Base-by-base conservation (phyloP, 768 basidiomycete species). In the Naganishia onofrii region DNA sequence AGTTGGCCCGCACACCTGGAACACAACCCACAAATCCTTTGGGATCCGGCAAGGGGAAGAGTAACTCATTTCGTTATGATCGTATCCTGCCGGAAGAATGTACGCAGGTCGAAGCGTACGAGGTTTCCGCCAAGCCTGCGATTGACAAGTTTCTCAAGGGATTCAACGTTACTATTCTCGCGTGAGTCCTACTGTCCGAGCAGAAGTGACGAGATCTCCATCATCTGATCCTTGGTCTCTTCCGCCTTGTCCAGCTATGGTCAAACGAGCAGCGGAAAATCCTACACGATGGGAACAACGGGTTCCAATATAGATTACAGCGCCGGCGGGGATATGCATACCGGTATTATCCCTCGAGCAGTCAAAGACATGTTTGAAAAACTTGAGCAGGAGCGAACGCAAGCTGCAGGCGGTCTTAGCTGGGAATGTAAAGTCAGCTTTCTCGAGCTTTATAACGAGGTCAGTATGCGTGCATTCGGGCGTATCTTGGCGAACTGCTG, bases 381-480 rank as follows among this genome's bases (percentile, higher is more conserved):
- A 55, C 89, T 90, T 53, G 87, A 86, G 76, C 87, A 90, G 79
- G 83, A 89, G 87, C 82, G 89, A 88, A 77, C 89, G 88, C 78
- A 88, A 31, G 72, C 74, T 34, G 81, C 91, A 34, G 87, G 84
- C 44, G 84, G 84, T 71, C 82, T 87, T 51, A 74, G 72, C 29
- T 95, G 90, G 92, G 89, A 85, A 76, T 79, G 74, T 69, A 75
- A 76, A 51, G 70, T 90, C 63, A 93, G 91, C 28, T 99, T 95
- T 84, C 88, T 99, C 73, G 96, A 99, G 85, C 87, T 99, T 66
- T 98, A 99, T 83, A 98, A 99, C 82, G 96, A 99, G 67, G 74
- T 72, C 48, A 53, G 74, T 68, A 51, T 42, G 12, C 15, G 1
- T 34, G n/a, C 15, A 15, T 7, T 19, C 3, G 3, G 31, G 52